These are phyloP conservation scores for Pythium insidiosum DNA, from an alignment of 352 stramenopile species.

Conservation along the genomic window DNA sequence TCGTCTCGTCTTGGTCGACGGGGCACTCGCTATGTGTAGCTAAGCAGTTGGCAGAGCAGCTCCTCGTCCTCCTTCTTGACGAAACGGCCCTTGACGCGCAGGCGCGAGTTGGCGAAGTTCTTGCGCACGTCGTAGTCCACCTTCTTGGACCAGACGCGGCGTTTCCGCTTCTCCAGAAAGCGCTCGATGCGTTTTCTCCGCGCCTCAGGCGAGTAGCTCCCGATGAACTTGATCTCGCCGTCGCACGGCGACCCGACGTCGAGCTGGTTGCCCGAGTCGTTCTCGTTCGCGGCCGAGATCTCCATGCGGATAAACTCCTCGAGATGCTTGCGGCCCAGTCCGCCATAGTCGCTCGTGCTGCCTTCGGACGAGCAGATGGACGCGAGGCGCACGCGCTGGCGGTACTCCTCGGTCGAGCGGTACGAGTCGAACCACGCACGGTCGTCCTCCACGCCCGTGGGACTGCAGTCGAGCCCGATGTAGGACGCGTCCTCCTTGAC, in stretches of 20 bases:
- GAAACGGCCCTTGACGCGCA: slow-evolving; percentile 97
- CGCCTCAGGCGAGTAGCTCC: slow-evolving; percentile 84
- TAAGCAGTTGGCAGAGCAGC: slow-evolving; percentile 77
- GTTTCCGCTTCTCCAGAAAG: slow-evolving; percentile 91
- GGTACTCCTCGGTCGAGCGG: slow-evolving; percentile 52
- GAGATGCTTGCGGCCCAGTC: slow-evolving; percentile 57
- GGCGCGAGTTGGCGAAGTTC: slow-evolving; percentile 97
- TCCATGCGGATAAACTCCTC: slow-evolving; percentile 80
- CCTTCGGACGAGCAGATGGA: slow-evolving; percentile 74
- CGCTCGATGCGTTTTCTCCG: slow-evolving; percentile 79
- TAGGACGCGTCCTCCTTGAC: slow-evolving; percentile 57
- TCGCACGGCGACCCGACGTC: slow-evolving; percentile 1
- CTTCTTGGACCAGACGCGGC: slow-evolving; percentile 94
- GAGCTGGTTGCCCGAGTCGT: slow-evolving; percentile 22
- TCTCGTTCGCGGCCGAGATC: slow-evolving; percentile 64
- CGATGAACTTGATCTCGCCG: slow-evolving; percentile 62
- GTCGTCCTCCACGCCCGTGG: slow-evolving; percentile 60
- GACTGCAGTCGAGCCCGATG: slow-evolving; percentile 50
- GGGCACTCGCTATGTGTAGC: slow-evolving; percentile 68
- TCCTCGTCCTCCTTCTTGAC: slow-evolving; percentile 98
- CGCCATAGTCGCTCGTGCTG: slow-evolving; percentile 53
- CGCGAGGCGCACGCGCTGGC: slow-evolving; percentile 52
- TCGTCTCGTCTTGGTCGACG: too few species aligned
- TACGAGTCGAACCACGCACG: slow-evolving; percentile 53
- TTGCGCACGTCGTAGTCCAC: slow-evolving; percentile 99